A percentile compares a stretch with the other conserved stretches of the same genome.
Evolutionary conservation across 1,284 basidiomycete genomes (phyloP).

Genomic region (Porodaedalea pini): DNA sequence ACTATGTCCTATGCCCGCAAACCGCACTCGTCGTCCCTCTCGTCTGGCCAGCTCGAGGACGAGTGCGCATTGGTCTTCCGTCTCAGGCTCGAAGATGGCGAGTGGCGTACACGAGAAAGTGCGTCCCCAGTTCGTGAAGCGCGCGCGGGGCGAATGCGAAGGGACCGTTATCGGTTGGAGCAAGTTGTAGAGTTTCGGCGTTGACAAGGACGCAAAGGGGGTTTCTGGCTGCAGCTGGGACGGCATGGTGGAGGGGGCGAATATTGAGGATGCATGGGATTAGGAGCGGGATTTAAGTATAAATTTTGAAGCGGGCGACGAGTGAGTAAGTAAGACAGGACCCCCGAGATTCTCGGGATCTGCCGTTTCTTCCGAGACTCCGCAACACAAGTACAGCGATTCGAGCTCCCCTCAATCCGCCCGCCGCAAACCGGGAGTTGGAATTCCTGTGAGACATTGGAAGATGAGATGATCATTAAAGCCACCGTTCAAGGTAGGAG

Average conservation of each 20-base stretch:
- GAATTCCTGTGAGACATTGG: slow-evolving; percentile 5
- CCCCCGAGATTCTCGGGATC: slow-evolving; percentile 2
- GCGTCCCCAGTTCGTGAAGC: slow-evolving; percentile 70
- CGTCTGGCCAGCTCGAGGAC: slow-evolving; percentile 83
- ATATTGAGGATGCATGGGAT: slow-evolving; percentile 16
- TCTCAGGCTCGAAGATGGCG: slow-evolving; percentile 75
- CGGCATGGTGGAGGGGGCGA: slow-evolving; percentile 12
- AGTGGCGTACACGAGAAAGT: slow-evolving; percentile 64
- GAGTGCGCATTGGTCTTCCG: slow-evolving; percentile 68
- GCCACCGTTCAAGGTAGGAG: background rate
- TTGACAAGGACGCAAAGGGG: slow-evolving; percentile 26
- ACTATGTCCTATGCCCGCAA: slow-evolving; percentile 88
- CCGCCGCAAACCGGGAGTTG: slow-evolving; percentile 9
- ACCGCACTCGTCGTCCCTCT: slow-evolving; percentile 70
- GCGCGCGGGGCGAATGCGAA: slow-evolving; percentile 36
- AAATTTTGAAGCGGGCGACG: background rate
- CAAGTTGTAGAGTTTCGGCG: slow-evolving; percentile 43
- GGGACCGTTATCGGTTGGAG: slow-evolving; percentile 52
- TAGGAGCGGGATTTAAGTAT: slow-evolving; percentile 12
- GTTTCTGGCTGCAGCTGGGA: background rate
- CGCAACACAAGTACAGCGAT: background rate
- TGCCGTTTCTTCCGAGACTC: slow-evolving; percentile 4
- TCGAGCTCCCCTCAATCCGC: slow-evolving; percentile 4
- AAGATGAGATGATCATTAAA: slow-evolving; percentile 1
- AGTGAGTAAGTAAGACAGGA: slow-evolving; percentile 1